Base-by-base conservation (phyloP, 2,329 filamentous ascomycete genomes). In the Aspergillus brasiliensis region DNA sequence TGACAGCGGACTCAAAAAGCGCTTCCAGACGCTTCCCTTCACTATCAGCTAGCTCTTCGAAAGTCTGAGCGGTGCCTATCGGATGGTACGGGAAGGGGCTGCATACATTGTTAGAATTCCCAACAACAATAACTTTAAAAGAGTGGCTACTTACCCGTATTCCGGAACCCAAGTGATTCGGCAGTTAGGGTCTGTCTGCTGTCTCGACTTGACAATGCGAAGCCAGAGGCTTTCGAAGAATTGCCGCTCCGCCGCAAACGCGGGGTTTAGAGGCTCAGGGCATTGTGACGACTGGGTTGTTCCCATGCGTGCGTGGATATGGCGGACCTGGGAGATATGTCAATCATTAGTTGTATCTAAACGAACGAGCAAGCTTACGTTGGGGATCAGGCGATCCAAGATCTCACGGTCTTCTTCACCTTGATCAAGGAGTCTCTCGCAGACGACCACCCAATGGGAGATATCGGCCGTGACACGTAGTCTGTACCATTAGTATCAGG, bases 201-300 rank as follows among this genome's bases (percentile, higher is more conserved):
- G 42, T 19, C 58, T 58, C 3, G 44, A 51, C 15, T 59, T 51
- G 3, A 70, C 57, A 21, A 68, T 57, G 2, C 62, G 47, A 1
- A 51, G 55, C 68, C 67, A 70, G 5, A 66, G 47, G 5, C 65
- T 68, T 21, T 77, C 74, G 34, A 77, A 75, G 55, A 73, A 76
- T 1, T 61, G 55, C 34, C 69, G 62, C 52, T 77, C 74, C 1
- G 66, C 52, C 4, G 62, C 59, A 28, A 73, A 77, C 19, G 64
- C 58, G 0, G 69, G 67, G 31, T 75, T 67, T 1, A 69, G 65
- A 2, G 75, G 75, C 3, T 77, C 73, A 1, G 73, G 72, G 25
- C 74, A 76, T 48, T 77, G 75, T 0, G 75, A 76, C 0, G 74
- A 69, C 28, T 77, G 74, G 2, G 74, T 75, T 8, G 74, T 77